phyloP scores from a whole-genome alignment of 2,329 filamentous ascomycete species.

The Cladosporium velox region DNA sequence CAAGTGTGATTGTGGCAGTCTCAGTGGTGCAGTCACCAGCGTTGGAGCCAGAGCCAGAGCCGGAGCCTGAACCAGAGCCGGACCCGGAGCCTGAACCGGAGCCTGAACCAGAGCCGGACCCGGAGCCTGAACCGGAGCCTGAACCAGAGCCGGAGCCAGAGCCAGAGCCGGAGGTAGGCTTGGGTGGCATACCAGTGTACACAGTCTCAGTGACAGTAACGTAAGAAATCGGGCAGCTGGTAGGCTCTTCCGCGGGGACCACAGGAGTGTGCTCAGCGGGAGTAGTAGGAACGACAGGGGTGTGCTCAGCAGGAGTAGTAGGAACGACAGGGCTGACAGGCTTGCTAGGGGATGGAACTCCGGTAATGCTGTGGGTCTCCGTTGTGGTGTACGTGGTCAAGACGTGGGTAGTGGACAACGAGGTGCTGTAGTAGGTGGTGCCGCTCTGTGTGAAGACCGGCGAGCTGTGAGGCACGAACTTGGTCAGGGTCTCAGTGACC shows the following conservation, averaged over 20 bases:
- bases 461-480: slow-evolving; percentile 21
- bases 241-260: not conserved
- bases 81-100: slow-evolving; percentile 1
- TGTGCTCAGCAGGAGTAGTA: not conserved
- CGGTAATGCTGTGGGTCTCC: slow-evolving; percentile 9
- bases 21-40: slow-evolving; percentile 7
- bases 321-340: not conserved
- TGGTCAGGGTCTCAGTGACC: slow-evolving; percentile 13
- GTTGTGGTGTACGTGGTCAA: slow-evolving; percentile 16
- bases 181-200: slow-evolving; percentile 14
- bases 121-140: not conserved
- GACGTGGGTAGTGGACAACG: slow-evolving; percentile 17
- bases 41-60: not conserved
- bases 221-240: slow-evolving; percentile 1
- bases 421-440: slow-evolving; percentile 22
- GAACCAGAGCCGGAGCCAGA: not conserved
- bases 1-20: slow-evolving; percentile 21
- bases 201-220: slow-evolving; percentile 19
- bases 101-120: too few species aligned
- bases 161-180: slow-evolving; percentile 7
- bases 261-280: not conserved
- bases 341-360: slow-evolving; percentile 7
- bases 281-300: slow-evolving; percentile 1
- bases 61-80: not conserved
- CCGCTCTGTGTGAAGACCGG: slow-evolving; percentile 17